A percentile compares a stretch with the other conserved stretches of the same genome.
These are phyloP conservation scores for Thalassiosira hispida DNA, from an alignment of 352 stramenopile species.

Conservation along the genomic window DNA sequence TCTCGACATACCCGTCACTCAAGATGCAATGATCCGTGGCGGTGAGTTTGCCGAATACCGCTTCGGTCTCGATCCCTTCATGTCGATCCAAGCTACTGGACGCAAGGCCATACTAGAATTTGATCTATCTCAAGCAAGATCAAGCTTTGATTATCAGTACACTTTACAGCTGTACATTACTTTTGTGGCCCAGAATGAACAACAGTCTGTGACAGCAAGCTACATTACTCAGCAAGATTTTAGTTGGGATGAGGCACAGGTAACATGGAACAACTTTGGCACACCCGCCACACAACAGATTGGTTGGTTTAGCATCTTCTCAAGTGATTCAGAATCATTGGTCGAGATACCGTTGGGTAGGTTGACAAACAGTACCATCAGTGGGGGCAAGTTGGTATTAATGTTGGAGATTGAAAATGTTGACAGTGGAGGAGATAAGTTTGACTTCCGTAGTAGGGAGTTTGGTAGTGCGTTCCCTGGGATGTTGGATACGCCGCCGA, in stretches of 20 bases:
- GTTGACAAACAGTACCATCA: constrained; percentile 3
- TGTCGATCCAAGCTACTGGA: constrained; percentile 13
- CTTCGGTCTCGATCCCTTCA: constrained; percentile 27
- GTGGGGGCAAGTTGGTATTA: constrained; percentile 16
- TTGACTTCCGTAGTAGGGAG: constrained; percentile 28
- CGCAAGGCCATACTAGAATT: constrained; percentile 40
- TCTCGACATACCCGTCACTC: constrained; percentile 11
- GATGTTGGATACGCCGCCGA: constrained; percentile 19
- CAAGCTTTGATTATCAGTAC: constrained; percentile 30
- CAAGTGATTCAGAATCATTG: constrained; percentile 7
- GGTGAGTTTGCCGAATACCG: constrained; percentile 12
- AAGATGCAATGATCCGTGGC: constrained; percentile 37
- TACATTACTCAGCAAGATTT: constrained; percentile 4
- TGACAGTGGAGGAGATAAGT: constrained; percentile 22
- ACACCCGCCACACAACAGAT: constrained; percentile 3
- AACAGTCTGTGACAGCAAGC: constrained; percentile 4
- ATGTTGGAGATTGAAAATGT: constrained; percentile 20
- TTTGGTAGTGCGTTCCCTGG: constrained; percentile 6
- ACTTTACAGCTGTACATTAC: constrained; percentile 38
- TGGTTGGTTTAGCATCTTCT: constrained; percentile 14
- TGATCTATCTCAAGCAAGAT: neutral
- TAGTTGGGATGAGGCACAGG: constrained; percentile 22
- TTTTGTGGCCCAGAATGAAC: constrained; percentile 18
- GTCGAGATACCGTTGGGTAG: constrained; percentile 24
- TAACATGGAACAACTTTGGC: constrained; percentile 36